Conservation (phyloP, 495 filamentous ascomycete genomes). For the Cercophora samala region DNA sequence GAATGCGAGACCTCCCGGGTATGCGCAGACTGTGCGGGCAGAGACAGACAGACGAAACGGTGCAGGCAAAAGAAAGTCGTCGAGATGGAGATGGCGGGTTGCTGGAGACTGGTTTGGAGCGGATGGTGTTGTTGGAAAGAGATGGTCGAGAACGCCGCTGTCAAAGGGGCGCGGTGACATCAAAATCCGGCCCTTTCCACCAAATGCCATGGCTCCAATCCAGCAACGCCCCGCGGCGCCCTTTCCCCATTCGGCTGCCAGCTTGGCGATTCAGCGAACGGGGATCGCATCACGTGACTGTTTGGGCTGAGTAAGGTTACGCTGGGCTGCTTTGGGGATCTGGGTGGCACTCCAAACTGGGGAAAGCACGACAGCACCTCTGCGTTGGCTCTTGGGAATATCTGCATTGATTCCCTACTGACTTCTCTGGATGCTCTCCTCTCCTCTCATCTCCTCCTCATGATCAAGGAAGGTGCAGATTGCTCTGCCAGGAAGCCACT, state of each 20-base stretch:
- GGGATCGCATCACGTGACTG: slow-evolving; percentile 19
- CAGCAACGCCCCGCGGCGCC: slow-evolving; percentile 16
- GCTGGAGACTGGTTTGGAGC: neutral
- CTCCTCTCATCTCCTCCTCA: neutral
- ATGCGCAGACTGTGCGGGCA: neutral
- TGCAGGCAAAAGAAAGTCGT: neutral
- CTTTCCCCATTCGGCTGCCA: slow-evolving; percentile 5
- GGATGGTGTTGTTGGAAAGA: neutral
- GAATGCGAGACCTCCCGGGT: slow-evolving; percentile 5
- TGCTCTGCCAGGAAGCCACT: neutral
- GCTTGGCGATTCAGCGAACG: slow-evolving; percentile 19
- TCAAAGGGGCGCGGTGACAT: slow-evolving; percentile 26
- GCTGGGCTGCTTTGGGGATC: neutral
- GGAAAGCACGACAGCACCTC: neutral
- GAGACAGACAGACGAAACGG: neutral
- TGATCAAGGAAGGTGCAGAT: neutral
- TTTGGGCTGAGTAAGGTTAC: slow-evolving; percentile 7
- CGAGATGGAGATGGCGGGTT: neutral
- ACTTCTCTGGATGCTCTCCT: neutral
- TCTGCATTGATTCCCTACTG: neutral
- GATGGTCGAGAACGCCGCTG: neutral
- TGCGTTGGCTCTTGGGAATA: neutral
- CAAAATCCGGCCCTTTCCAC: slow-evolving; percentile 24
- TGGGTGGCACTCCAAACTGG: neutral
- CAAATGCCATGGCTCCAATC: slow-evolving; percentile 14